Conservation (phyloP, 371 early-diverging fungal species). For the Mortierella sp. region DNA sequence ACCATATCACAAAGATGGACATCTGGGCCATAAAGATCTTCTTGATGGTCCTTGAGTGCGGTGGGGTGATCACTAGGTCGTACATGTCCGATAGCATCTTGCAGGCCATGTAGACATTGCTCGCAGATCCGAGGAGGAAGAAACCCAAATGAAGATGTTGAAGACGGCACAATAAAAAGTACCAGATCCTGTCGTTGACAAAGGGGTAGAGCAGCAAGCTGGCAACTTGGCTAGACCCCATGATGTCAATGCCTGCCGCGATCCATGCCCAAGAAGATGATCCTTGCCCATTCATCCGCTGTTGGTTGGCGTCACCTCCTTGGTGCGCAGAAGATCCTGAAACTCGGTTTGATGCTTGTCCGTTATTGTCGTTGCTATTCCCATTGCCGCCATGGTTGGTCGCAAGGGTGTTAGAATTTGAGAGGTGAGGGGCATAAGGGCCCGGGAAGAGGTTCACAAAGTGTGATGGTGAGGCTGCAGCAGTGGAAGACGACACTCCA, state of each 20-base stretch:
- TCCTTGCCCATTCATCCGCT: constrained; percentile 18
- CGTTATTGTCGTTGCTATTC: not conserved
- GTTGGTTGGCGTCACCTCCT: not conserved
- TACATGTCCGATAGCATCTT: constrained; percentile 72
- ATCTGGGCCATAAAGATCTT: constrained; percentile 62
- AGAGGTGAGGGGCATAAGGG: constrained; percentile 34
- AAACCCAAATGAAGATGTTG: constrained; percentile 75
- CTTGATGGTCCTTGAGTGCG: constrained; percentile 51
- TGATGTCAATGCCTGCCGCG: constrained; percentile 49
- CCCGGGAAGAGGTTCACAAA: constrained; percentile 42
- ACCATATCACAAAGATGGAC: constrained; percentile 64
- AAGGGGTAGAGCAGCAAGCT: constrained; percentile 66
- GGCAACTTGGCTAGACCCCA: constrained; percentile 47
- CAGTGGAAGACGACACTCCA: not conserved
- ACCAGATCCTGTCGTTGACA: constrained; percentile 67
- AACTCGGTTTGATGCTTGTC: not conserved
- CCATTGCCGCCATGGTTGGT: not conserved
- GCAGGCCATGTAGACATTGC: constrained; percentile 71
- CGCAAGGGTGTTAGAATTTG: constrained; percentile 27
- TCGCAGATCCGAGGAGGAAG: constrained; percentile 72
- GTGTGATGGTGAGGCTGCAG: constrained; percentile 21
- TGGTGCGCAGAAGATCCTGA: not conserved
- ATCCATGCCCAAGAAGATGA: constrained; percentile 56
- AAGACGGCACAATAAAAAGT: constrained; percentile 64
- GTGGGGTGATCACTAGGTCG: constrained; percentile 62